phyloP scores from a whole-genome alignment of 1,284 basidiomycete genomes.

The Pisolithus thermaeus region DNA sequence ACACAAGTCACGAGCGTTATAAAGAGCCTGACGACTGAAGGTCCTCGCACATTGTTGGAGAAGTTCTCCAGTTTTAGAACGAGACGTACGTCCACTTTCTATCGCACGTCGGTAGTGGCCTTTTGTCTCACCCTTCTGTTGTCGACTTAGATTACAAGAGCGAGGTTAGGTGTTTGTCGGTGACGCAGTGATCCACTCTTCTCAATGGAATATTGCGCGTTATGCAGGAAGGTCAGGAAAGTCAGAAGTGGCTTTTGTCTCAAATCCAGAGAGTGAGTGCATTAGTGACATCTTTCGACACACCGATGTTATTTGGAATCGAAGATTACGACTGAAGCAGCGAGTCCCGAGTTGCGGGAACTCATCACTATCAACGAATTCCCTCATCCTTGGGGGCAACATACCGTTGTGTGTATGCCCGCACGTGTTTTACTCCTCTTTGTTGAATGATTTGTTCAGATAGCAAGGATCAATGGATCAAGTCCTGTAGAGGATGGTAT shows the following conservation, averaged over 20 bases:
- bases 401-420: conserved; percentile 62
- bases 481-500: conserved; percentile 52
- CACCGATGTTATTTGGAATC: conserved; percentile 1
- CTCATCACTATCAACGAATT: conserved; percentile 76
- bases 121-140: conserved; percentile 19
- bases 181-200: conserved; percentile 8
- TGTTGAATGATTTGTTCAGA: conserved; percentile 34
- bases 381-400: conserved; percentile 88
- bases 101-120: neutral
- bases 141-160: conserved; percentile 67
- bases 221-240: conserved; percentile 65
- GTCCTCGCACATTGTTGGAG: conserved; percentile 62
- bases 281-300: conserved; percentile 1
- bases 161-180: conserved; percentile 39
- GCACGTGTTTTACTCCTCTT: neutral
- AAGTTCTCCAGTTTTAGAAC: conserved; percentile 74
- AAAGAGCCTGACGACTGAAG: conserved; percentile 60
- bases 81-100: conserved; percentile 44
- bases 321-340: conserved; percentile 63
- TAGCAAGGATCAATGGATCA: conserved; percentile 68
- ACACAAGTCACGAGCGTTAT: conserved; percentile 55
- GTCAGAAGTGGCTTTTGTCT: conserved; percentile 79
- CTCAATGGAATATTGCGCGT: conserved; percentile 9
- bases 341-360: conserved; percentile 48
- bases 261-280: conserved; percentile 60